phyloP scores from a whole-genome alignment of 2,329 filamentous ascomycete genomes.

The Trichophyton schoenleinii region DNA sequence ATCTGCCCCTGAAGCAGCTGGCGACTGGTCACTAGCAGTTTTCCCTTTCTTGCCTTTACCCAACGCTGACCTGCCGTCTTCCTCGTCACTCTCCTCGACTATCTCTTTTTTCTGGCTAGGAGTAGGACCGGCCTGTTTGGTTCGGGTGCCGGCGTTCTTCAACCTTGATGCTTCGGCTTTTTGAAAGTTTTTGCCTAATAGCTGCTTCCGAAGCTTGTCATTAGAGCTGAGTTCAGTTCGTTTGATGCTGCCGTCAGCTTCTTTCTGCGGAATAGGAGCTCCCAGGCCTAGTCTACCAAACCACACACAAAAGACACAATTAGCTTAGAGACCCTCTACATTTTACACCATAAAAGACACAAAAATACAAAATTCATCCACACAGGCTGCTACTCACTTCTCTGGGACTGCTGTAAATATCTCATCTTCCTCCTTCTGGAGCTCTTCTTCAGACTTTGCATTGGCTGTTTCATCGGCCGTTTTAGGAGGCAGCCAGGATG shows the following conservation, averaged over 20 bases:
- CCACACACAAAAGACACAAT: conserved; percentile 6
- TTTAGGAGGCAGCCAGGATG: conserved; percentile 44
- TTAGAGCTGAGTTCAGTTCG: conserved; percentile 31
- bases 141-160: neutral
- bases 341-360: neutral
- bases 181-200: conserved; percentile 33
- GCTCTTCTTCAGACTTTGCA: conserved; percentile 33
- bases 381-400: conserved; percentile 29
- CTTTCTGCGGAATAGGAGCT: conserved; percentile 32
- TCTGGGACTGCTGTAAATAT: conserved; percentile 43
- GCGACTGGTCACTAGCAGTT: conserved; percentile 8
- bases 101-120: conserved; percentile 10
- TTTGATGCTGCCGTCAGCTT: conserved; percentile 30
- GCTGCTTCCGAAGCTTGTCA: conserved; percentile 34
- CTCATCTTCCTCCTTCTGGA: conserved; percentile 42
- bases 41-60: conserved; percentile 20
- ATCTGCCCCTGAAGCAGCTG: conserved; percentile 9
- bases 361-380: no score
- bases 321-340: neutral
- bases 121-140: neutral
- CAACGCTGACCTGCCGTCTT: conserved; percentile 32
- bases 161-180: conserved; percentile 13
- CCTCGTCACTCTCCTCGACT: conserved; percentile 34
- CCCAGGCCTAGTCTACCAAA: conserved; percentile 36
- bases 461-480: conserved; percentile 27